Conservation (phyloP, 306 rosid genomes). For the Gynostemma pentaphyllum region DNA sequence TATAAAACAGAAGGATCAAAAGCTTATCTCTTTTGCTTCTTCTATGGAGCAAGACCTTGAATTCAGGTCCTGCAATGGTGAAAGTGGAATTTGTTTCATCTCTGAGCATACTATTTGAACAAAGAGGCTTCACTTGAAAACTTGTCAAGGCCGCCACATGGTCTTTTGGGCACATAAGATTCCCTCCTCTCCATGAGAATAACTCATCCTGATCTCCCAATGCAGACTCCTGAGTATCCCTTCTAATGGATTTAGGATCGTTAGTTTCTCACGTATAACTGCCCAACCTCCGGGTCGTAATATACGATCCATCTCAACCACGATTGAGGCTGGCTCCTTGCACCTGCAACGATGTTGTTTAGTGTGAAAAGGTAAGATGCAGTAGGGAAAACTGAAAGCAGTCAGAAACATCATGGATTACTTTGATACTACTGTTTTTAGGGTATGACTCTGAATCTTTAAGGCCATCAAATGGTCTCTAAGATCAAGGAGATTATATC, state of each 20-base stretch:
- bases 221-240: conserved; percentile 60
- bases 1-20: not conserved
- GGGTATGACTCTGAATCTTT: too few species aligned
- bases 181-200: conserved; percentile 59
- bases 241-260: conserved; percentile 63
- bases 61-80: not conserved
- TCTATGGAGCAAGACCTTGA: not conserved
- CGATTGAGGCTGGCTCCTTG: conserved; percentile 61
- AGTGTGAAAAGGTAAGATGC: not conserved
- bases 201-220: conserved; percentile 79
- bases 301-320: conserved; percentile 92
- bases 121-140: conserved; percentile 1
- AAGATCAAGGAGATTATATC: too few species aligned
- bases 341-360: conserved; percentile 41
- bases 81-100: not conserved
- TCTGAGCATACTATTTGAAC: not conserved
- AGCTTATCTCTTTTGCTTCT: not conserved
- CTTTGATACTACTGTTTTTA: too few species aligned
- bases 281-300: conserved; percentile 88
- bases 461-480: too few species aligned
- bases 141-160: conserved; percentile 60
- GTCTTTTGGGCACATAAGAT: conserved; percentile 78
- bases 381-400: not conserved
- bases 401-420: too few species aligned
- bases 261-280: conserved; percentile 76